Evolutionary conservation across 2,329 filamentous ascomycete species (phyloP).

Genomic region (Pseudocercospora fuligena): DNA sequence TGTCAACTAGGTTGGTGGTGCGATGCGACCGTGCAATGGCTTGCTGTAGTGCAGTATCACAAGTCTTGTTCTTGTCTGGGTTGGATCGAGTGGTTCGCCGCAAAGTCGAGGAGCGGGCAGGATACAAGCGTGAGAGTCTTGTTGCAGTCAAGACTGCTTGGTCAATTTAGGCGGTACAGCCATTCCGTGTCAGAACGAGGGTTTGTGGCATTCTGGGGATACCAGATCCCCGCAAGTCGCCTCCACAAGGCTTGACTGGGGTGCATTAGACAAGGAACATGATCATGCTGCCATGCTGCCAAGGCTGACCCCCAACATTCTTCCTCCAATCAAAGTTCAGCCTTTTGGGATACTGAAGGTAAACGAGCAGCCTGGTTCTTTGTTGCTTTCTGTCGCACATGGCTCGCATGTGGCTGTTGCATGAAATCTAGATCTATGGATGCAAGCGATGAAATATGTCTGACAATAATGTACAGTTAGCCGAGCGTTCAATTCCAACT

Average conservation of each 20-base stretch:
- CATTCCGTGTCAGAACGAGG: neutral
- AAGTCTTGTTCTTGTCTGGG: neutral
- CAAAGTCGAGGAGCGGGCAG: neutral
- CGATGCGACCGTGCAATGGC: neutral
- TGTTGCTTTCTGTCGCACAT: neutral
- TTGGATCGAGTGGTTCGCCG: neutral
- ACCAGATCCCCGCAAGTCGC: neutral
- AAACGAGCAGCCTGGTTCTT: neutral
- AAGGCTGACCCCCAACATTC: conserved; percentile 3
- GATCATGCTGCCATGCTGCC: neutral
- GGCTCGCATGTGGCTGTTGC: neutral
- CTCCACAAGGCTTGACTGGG: neutral
- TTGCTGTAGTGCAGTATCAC: neutral
- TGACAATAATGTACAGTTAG: neutral
- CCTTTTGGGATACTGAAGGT: neutral
- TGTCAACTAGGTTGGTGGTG: conserved; percentile 3
- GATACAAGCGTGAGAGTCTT: neutral
- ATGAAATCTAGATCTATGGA: neutral
- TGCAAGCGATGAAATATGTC: neutral
- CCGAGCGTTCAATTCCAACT: neutral
- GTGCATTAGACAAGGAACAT: neutral
- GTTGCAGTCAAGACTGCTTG: conserved; percentile 1
- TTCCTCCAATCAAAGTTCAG: conserved; percentile 1
- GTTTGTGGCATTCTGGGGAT: neutral
- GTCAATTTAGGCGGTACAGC: conserved; percentile 7